Evolutionary conservation across 1,284 basidiomycete species (phyloP).

Genomic region (Meripilus lineatus): DNA sequence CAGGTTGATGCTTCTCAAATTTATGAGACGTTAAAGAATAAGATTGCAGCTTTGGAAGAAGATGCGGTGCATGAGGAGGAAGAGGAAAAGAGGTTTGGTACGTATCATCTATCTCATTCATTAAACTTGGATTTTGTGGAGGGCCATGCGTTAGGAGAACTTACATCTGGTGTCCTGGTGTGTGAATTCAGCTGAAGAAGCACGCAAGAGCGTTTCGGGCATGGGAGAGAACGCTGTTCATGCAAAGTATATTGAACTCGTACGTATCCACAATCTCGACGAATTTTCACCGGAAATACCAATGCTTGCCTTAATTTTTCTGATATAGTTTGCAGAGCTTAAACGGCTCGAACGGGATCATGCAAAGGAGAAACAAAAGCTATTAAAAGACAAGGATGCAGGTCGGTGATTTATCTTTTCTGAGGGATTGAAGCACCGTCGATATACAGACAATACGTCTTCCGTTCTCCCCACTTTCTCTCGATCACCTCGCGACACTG

Average conservation of each 20-base stretch:
- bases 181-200: conserved; percentile 75
- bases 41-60: conserved; percentile 81
- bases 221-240: conserved; percentile 76
- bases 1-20: conserved; percentile 76
- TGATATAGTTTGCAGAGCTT: conserved; percentile 74
- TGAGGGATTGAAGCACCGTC: no score
- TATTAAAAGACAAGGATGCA: conserved; percentile 81
- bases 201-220: conserved; percentile 74
- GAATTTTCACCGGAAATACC: neutral
- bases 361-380: conserved; percentile 83
- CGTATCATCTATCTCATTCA: conserved; percentile 24
- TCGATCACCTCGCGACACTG: conserved; percentile 3
- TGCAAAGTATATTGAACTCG: conserved; percentile 79
- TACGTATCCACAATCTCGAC: conserved; percentile 28
- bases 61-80: conserved; percentile 80
- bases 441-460: no score
- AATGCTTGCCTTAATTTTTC: conserved; percentile 4
- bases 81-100: conserved; percentile 71
- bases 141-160: conserved; percentile 1
- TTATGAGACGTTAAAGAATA: conserved; percentile 80
- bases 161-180: conserved; percentile 4
- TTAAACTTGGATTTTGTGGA: conserved; percentile 2
- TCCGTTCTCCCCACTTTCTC: conserved; percentile 7
- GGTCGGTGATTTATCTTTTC: conserved; percentile 42
- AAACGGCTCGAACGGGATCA: conserved; percentile 80